phyloP scores from a whole-genome alignment of 176 grass and related monocot species.

The Oryza meridionalis region DNA sequence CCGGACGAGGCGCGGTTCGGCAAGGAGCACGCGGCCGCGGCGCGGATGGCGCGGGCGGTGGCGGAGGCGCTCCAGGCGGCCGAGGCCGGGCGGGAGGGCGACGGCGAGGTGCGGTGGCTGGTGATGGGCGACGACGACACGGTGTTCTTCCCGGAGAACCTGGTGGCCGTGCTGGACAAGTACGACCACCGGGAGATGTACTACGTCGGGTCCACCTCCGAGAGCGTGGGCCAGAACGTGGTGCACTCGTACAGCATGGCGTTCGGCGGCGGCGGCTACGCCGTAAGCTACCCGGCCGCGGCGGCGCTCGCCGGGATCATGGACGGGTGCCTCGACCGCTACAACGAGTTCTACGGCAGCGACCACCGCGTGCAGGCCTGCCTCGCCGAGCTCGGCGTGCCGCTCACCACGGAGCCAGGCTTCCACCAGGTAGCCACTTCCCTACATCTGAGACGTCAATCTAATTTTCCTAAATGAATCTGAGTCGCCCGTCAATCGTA shows the following conservation, averaged over 20 bases:
- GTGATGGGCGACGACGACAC: conserved; percentile 91
- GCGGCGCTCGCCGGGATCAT: conserved; percentile 54
- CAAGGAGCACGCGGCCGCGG: conserved; percentile 32
- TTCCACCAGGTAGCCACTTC: conserved; percentile 65
- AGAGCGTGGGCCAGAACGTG: conserved; percentile 72
- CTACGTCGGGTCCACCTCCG: conserved; percentile 71
- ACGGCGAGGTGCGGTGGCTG: conserved; percentile 54
- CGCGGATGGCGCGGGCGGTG: conserved; percentile 59
- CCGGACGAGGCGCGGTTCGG: conserved; percentile 53
- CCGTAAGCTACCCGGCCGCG: conserved; percentile 61
- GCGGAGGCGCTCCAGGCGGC: conserved; percentile 37
- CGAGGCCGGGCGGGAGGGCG: background rate
- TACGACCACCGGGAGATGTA: conserved; percentile 74
- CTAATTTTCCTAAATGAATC: background rate
- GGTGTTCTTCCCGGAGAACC: conserved; percentile 82
- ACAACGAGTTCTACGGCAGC: conserved; percentile 64
- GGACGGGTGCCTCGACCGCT: conserved; percentile 67
- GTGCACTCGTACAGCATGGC: conserved; percentile 76
- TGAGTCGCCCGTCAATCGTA: background rate
- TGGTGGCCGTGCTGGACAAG: conserved; percentile 57
- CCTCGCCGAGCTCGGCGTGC: conserved; percentile 69
- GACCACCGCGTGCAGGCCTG: conserved; percentile 73
- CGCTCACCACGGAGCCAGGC: conserved; percentile 60
- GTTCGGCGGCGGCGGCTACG: conserved; percentile 73
- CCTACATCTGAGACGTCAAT: background rate